Base-by-base conservation (phyloP, 2,329 filamentous ascomycete genomes). In the Aspergillus sojae region DNA sequence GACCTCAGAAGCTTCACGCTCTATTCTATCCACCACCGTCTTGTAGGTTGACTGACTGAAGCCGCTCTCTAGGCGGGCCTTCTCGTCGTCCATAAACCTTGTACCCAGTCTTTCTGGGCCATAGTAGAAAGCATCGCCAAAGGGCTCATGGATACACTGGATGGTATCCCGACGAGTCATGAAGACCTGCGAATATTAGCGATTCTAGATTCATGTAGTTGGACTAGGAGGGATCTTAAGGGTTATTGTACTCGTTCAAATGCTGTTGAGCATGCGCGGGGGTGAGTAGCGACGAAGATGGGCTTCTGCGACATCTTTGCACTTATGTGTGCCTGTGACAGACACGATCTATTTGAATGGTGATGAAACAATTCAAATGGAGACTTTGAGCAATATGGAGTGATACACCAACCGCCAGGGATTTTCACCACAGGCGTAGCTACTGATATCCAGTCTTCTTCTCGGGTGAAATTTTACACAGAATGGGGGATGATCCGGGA, bases 81-180 rank as follows among this genome's bases (percentile, higher is more conserved):
- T 75, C 71, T 85, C 83, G 68, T 97, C 91, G 52, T 90, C 77
- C 73, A 89, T 89, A 75, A 92, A 99, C 72, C 95, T 88, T 58
- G 86, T 82, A 73, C 91, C 89, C 70, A 98, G 85, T 70, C 92
- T 87, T 81, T 99, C 95, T 7, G 94, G 94, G 58, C 95, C 94
- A 75, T 91, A 98, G 82, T 98, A 98, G 77, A 94, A 98, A 65
- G 94, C 91, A 80, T 98, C 95, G 60, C 94, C 94, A 79, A 98
- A 98, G 5, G 95, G 95, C 82, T 99, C 95, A 78, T 98, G 95
- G 71, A 95, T 85, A 76, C 92, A 96, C 72, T 90, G 85, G 64
- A 98, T 86, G 60, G 85, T 89, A 74, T 96, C 90, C 71, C 87
- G 87, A 70, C 93, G 91, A 71, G 94, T 97, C 94, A 98, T 97